Evolutionary conservation across 2,329 filamentous ascomycete species (phyloP).

Genomic region (Capronia americana): DNA sequence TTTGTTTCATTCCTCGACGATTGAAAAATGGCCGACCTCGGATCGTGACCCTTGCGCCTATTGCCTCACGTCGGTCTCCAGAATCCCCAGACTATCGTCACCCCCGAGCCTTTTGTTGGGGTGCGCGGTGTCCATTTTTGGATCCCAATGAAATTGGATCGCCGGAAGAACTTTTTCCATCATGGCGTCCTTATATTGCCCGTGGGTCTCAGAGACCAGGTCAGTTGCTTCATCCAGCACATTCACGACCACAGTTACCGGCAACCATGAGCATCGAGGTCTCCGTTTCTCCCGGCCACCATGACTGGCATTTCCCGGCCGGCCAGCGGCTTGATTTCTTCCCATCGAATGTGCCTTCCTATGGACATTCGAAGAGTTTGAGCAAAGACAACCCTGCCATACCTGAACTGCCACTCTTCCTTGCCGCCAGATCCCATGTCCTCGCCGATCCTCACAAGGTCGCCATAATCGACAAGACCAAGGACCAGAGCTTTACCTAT

Average conservation of each 20-base stretch:
- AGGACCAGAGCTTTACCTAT: conserved; percentile 50
- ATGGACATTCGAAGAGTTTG: conserved; percentile 5
- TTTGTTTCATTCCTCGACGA: conserved; percentile 4
- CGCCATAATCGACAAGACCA: conserved; percentile 49
- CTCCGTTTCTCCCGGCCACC: conserved; percentile 19
- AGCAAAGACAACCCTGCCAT: conserved; percentile 18
- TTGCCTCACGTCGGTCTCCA: conserved; percentile 12
- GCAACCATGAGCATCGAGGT: conserved; percentile 26
- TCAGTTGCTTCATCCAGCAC: conserved; percentile 9
- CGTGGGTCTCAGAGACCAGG: neutral
- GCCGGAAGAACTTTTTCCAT: conserved; percentile 17
- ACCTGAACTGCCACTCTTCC: conserved; percentile 47
- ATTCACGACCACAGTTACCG: neutral
- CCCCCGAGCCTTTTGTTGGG: conserved; percentile 15
- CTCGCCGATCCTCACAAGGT: conserved; percentile 45
- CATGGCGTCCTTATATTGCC: conserved; percentile 15
- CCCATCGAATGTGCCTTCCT: neutral
- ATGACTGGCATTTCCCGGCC: conserved; percentile 14
- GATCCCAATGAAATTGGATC: conserved; percentile 22
- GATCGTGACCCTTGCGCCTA: conserved; percentile 5
- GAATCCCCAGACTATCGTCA: conserved; percentile 9
- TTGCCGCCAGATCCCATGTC: conserved; percentile 47
- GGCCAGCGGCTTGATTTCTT: conserved; percentile 15
- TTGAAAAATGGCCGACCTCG: conserved; percentile 20
- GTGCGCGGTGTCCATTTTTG: conserved; percentile 23